Base-by-base conservation (phyloP, 768 basidiomycete genomes). In the Rhodosporidiobolus sp. region DNA sequence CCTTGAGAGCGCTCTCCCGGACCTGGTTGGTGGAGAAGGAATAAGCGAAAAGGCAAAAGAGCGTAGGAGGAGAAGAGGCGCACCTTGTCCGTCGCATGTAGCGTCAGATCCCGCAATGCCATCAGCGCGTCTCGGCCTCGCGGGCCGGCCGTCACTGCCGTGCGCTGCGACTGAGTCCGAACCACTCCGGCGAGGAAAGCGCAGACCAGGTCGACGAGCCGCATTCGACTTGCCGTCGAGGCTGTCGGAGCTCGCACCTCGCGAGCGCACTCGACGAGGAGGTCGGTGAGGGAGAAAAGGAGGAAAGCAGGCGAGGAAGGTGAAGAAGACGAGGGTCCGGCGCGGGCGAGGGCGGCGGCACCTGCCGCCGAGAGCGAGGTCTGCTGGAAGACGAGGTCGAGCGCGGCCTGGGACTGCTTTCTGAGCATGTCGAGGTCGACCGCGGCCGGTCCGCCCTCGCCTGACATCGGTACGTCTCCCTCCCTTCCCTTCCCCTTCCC, bases 181-280 rank as follows among this genome's bases (percentile, higher is more conserved):
- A 75, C 52, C 14, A 60, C 58, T 19, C 63, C 62, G 7, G 69
- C 46, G 6, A 75, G 10, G 49, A 75, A 67, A 1, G 53, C 24
- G 59, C 74, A 75, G 49, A 71, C 34, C 43, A 61, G 63, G 26
- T 75, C 74, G 32, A 63, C 66, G 48, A 63, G 38, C 2, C 62
- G 48, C 26, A 64, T 35, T 2, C 73, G 64, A 10, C 59, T 49
- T 19, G 61, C 22, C 1, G 9, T n/a, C 3, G 56, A 43, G 2
- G 54, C 24, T 16, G 57, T 14, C 55, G 34, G 22, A 5, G 56
- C 20, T 6, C 34, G 20, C 1, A 30, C 22, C 19, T 46, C 56
- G 0, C 20, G 43, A 1, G 66, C 43, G 16, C 59, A 34, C 11
- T 63, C 64, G 63, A 48, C 19, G 52, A 74, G 69, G 46, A 71